Percentiles rank a stretch among this genome's conserved stretches.
phyloP scores from a whole-genome alignment of 1,284 basidiomycete genomes.

The Leccinum griseonigrum region DNA sequence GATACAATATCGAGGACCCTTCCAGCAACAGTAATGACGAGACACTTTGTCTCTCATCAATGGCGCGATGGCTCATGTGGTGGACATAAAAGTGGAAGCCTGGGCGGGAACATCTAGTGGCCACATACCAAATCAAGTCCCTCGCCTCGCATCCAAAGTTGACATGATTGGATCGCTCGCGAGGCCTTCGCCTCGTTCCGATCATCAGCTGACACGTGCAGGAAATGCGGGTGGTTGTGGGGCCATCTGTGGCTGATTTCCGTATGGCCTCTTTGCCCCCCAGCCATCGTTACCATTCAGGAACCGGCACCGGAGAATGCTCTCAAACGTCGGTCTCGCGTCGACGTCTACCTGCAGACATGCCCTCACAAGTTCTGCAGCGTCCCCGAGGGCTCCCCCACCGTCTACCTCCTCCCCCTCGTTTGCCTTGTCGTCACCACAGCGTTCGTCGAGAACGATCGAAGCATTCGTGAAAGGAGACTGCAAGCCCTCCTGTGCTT shows the following conservation, averaged over 20 bases:
- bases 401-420: conserved; percentile 76
- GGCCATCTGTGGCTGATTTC: conserved; percentile 21
- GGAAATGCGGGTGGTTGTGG: conserved; percentile 35
- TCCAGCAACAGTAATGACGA: conserved; percentile 7
- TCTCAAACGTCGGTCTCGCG: conserved; percentile 79
- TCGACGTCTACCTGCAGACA: conserved; percentile 75
- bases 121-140: conserved; percentile 11
- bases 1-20: conserved; percentile 14
- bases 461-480: conserved; percentile 73
- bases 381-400: conserved; percentile 79
- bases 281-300: conserved; percentile 68
- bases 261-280: conserved; percentile 40
- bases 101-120: conserved; percentile 7
- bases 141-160: neutral
- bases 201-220: conserved; percentile 24
- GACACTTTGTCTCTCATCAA: conserved; percentile 8
- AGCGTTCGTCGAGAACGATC: conserved; percentile 74
- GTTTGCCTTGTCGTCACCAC: conserved; percentile 63
- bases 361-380: conserved; percentile 73
- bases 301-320: conserved; percentile 76
- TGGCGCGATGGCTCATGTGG: conserved; percentile 5
- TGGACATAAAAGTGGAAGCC: conserved; percentile 6
- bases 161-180: conserved; percentile 27
- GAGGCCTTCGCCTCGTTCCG: conserved; percentile 19
- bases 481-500: conserved; percentile 76